Evolutionary conservation across 352 stramenopile species (phyloP).

Genomic region (Phytophthora meadii): DNA sequence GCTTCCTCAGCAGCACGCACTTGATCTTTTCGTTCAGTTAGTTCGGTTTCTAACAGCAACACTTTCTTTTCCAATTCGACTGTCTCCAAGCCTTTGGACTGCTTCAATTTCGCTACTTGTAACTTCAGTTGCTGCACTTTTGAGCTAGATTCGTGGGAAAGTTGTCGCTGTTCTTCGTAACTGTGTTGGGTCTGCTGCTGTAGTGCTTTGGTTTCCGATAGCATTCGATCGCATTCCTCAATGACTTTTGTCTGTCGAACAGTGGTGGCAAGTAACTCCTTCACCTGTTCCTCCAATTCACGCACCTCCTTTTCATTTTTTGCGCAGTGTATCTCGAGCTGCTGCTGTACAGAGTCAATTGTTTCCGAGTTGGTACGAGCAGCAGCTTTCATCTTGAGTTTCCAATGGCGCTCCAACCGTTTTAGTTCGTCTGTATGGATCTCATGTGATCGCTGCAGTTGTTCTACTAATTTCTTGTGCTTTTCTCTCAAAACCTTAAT

Average conservation of each 20-base stretch:
- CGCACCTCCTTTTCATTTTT: constrained; percentile 35
- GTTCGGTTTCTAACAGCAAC: constrained; percentile 44
- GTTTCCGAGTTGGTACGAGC: constrained; percentile 40
- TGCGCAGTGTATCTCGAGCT: constrained; percentile 34
- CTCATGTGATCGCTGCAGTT: constrained; percentile 46
- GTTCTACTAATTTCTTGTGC: constrained; percentile 33
- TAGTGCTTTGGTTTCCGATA: constrained; percentile 54
- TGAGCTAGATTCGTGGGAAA: constrained; percentile 37
- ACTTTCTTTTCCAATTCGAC: constrained; percentile 37
- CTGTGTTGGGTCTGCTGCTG: constrained; percentile 37
- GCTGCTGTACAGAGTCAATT: constrained; percentile 26
- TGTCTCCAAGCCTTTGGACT: constrained; percentile 25
- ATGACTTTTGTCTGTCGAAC: constrained; percentile 75
- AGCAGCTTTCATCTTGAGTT: constrained; percentile 32
- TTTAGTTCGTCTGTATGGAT: constrained; percentile 32
- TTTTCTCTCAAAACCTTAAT: constrained; percentile 27
- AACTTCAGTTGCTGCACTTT: constrained; percentile 49
- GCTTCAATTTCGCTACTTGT: constrained; percentile 35
- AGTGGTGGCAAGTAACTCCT: constrained; percentile 65
- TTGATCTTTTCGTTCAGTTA: constrained; percentile 50
- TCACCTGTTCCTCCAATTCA: constrained; percentile 51
- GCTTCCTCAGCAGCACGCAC: constrained; percentile 43
- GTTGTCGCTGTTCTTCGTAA: constrained; percentile 57
- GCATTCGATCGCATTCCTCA: constrained; percentile 71
- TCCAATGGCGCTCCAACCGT: constrained; percentile 43